Base-by-base conservation (phyloP, 164 flowering plant genomes). In the Chimonanthus praecox region DNA sequence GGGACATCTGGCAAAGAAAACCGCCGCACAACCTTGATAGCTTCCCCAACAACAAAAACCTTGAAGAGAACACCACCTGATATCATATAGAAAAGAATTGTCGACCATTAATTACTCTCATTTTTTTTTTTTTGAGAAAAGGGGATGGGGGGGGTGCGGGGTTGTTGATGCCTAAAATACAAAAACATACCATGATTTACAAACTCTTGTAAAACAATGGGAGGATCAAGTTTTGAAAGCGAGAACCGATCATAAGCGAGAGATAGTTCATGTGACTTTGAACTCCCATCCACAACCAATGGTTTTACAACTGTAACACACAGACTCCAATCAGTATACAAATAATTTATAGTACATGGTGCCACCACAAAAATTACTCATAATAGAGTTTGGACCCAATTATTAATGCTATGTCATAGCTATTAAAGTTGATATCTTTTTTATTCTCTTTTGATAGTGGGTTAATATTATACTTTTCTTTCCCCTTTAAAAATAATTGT, bases 131-230 rank as follows among this genome's bases (percentile, higher is more conserved):
- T 33, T 20, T 20, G 21, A 20, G 21, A 20, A 0, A 20, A 1
- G 1, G 18, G 48, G 13, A 6, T 6, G 49, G 64, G 21, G 15
- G 33, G 58, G n/a, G 4, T 9, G 72, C 8, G 13, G 43, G 3
- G 43, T 70, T 48, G 62, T 48, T 51, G 49, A 74, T 11, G 16
- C 60, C 16, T 54, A 13, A 7, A 48, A 44, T 64, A 33, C 13
- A 48, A 47, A 9, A 70, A 13, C 13, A 64, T 86, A 95, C 99
- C 99, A 84, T 96, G 99, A 75, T 96, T 96, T 61, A 96, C 94
- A 78, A 96, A 96, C 82, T 96, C 99, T 81, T 96, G 98, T 61
- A 96, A 83, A 77, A 96, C 98, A 79, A 96, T 88, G 4, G 99
- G 99, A 62, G 97, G 92, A 60, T 94, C 98, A 48, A 96, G 94